Evolutionary conservation across 1,284 basidiomycete species (phyloP), one percentile per base, ranked within the genome.

Genomic region (Afroboletus lepidellus): DNA sequence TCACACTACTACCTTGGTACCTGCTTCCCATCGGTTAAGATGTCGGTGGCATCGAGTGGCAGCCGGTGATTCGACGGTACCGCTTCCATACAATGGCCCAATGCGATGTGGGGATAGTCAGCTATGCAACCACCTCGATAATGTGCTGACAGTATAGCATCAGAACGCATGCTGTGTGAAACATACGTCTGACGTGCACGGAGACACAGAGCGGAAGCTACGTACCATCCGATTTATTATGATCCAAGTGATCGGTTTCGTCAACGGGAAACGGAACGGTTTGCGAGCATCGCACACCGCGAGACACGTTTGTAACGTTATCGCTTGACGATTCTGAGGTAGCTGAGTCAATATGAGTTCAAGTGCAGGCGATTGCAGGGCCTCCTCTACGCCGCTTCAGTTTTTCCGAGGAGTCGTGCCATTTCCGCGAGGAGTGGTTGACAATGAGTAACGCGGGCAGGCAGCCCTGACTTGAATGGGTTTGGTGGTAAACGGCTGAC

Each of bases 11-110:
- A 27, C 18, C 11, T 12, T 32, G 25, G 27, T n/a, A 33, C 16
- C 23, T 24, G 20, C 32, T 61, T 59, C 48, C 48, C 48, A 57
- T 43, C 60, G 57, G 49, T 39, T 55, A 29, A 21, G 11, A 11
- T 5, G 8, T 27, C 18, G 25, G 16, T 27, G 21, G 21, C 21
- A 38, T 38, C 37, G 8, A 15, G 37, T 38, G 20, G 25, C 38
- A n/a, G 44, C n/a, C 25, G n/a, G 36, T 23, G n/a, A 39, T 47
- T 27, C 27, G 33, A 27, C 12, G 11, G 6, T 15, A 32, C 20
- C 33, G 18, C 38, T 30, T 27, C 5, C n/a, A 27, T 36, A 25
- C 38, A 37, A 37, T 11, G 36, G 20, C 18, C 8, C 9, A n/a
- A 18, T 8, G 16, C n/a, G 13, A 18, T 38, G 37, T 38, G 23